These are phyloP conservation scores for Hexamita inflata DNA, from an alignment of 208 protist genomes.

Conservation along the genomic window DNA sequence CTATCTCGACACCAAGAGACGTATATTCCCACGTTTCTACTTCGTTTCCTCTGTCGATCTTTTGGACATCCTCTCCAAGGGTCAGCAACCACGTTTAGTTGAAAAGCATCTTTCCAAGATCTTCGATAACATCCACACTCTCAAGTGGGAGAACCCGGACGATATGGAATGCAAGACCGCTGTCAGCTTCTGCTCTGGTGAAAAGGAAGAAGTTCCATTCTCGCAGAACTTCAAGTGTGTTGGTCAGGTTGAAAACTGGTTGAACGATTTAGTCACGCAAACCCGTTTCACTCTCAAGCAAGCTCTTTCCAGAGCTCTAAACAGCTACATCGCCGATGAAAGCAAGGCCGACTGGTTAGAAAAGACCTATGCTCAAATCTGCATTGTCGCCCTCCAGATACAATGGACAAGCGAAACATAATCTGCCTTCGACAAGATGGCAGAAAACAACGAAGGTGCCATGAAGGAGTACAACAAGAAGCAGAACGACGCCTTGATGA, in stretches of 20 bases:
- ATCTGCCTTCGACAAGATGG: constrained; percentile 82
- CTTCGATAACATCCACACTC: constrained; percentile 63
- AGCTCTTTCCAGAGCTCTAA: constrained; percentile 67
- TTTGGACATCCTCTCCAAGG: constrained; percentile 84
- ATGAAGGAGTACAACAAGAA: constrained; percentile 86
- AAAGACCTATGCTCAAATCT: constrained; percentile 69
- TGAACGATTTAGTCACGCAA: constrained; percentile 67
- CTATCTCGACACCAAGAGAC: constrained; percentile 88
- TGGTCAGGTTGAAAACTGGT: constrained; percentile 80
- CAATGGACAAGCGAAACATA: constrained; percentile 87
- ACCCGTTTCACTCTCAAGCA: constrained; percentile 62
- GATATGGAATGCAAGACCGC: constrained; percentile 32
- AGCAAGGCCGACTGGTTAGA: constrained; percentile 75
- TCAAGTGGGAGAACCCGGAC: constrained; percentile 4
- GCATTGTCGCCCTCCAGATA: constrained; percentile 76
- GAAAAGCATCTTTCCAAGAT: constrained; percentile 70
- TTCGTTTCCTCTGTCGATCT: constrained; percentile 88
- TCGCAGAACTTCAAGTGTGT: constrained; percentile 62
- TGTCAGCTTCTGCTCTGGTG: constrained; percentile 65
- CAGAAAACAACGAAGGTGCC: constrained; percentile 87
- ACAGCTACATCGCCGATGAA: constrained; percentile 58
- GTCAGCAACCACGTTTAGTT: constrained; percentile 70
- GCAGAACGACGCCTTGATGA: constrained; percentile 70
- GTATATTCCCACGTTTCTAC: constrained; percentile 90
- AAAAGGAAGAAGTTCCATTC: constrained; percentile 74